These are phyloP conservation scores for Artemisia tridentata DNA, from an alignment of 129 eudicot genomes.

Conservation along the genomic window DNA sequence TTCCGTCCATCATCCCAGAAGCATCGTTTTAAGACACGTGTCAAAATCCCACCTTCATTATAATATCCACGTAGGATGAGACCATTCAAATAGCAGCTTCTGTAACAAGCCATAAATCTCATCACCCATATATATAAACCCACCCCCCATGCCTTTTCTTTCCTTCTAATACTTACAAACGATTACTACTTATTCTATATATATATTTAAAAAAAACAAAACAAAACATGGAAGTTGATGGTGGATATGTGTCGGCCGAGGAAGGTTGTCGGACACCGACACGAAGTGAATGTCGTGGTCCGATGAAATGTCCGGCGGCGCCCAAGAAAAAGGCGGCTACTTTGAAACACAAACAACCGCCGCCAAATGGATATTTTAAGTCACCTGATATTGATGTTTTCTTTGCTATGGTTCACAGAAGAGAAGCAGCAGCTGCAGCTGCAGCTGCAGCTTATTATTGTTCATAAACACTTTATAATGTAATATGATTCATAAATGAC, in stretches of 20 bases:
- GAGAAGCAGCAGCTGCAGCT: conserved; percentile 29
- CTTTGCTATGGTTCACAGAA: conserved; percentile 41
- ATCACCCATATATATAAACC: conserved; percentile 18
- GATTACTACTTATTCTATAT: no score
- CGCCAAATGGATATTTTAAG: conserved; percentile 55
- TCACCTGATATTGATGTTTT: conserved; percentile 56
- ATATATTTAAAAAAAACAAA: background rate
- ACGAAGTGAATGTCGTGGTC: conserved; percentile 27
- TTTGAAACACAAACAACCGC: conserved; percentile 35
- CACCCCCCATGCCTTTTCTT: conserved; percentile 5
- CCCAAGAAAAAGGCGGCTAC: conserved; percentile 53
- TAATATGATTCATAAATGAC: conserved; percentile 18
- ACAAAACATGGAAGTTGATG: conserved; percentile 33
- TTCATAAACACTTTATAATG: background rate
- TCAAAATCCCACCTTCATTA: conserved; percentile 14
- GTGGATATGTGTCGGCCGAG: conserved; percentile 35
- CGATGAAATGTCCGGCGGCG: conserved; percentile 57
- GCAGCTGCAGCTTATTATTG: no score
- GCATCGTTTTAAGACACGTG: conserved; percentile 38
- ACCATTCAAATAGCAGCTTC: conserved; percentile 42
- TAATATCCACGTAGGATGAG: conserved; percentile 39
- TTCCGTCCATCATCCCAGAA: conserved; percentile 24
- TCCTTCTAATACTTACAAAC: background rate
- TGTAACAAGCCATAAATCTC: conserved; percentile 33
- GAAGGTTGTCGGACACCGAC: conserved; percentile 61